A percentile compares a stretch with the other conserved stretches of the same genome.
Evolutionary conservation across 768 basidiomycete genomes (phyloP).

Genomic region (Neoboletus brunneissimus): DNA sequence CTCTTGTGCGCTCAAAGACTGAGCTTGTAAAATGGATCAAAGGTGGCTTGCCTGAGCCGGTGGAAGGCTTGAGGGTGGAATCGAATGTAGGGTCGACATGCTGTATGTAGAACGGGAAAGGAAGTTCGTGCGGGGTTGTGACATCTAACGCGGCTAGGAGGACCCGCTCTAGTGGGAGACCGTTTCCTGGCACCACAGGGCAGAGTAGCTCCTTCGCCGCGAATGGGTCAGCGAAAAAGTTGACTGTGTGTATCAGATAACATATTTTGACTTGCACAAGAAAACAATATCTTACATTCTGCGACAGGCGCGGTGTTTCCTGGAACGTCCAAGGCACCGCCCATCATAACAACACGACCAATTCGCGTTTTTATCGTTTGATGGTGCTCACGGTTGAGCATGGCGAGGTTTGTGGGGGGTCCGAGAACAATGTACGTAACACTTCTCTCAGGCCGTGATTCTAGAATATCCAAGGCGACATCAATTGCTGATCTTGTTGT

Average conservation of each 20-base stretch:
- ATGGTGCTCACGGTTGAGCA: constrained; percentile 55
- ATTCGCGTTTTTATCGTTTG: constrained; percentile 53
- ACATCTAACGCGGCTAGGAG: constrained; percentile 77
- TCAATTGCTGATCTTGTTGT: constrained; percentile 49
- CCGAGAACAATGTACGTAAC: constrained; percentile 74
- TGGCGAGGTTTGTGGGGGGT: constrained; percentile 78
- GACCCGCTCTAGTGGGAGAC: constrained; percentile 65
- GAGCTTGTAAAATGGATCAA: constrained; percentile 76
- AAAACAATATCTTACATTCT: constrained; percentile 59
- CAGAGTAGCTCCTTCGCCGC: constrained; percentile 71
- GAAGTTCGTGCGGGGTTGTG: constrained; percentile 75
- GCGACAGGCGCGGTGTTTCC: constrained; percentile 81
- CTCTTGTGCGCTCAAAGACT: constrained; percentile 70
- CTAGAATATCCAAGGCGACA: constrained; percentile 54
- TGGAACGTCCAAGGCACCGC: constrained; percentile 89
- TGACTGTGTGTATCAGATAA: constrained; percentile 47
- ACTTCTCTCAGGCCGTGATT: constrained; percentile 45
- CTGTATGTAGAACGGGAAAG: constrained; percentile 60
- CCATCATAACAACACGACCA: constrained; percentile 84
- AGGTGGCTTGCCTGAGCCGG: constrained; percentile 47
- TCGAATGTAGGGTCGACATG: constrained; percentile 62
- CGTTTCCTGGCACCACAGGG: constrained; percentile 35
- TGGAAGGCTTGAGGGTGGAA: constrained; percentile 48
- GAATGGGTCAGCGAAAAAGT: constrained; percentile 84
- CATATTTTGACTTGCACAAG: background rate